Conservation (phyloP, 2,329 filamentous ascomycete genomes). For the Pseudogymnoascus sp. region DNA sequence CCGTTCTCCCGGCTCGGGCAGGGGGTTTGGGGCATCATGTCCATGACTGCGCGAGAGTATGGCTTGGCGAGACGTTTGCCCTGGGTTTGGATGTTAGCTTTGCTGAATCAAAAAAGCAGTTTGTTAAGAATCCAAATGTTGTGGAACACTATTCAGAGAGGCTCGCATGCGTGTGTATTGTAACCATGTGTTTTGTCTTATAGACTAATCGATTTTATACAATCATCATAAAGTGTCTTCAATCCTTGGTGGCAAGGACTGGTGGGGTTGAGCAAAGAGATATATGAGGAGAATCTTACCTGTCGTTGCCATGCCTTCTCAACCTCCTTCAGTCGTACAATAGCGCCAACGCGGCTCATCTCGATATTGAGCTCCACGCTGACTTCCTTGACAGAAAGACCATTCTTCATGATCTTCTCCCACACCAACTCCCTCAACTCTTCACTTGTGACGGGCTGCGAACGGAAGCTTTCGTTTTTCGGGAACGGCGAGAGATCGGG, state of each 20-base stretch:
- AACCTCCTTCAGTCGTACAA: conserved; percentile 61
- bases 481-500: conserved; percentile 48
- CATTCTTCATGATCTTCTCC: conserved; percentile 45
- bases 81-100: conserved; percentile 38
- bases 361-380: conserved; percentile 58
- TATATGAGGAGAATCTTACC: conserved; percentile 41
- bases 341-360: conserved; percentile 62
- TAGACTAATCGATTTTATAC: conserved; percentile 96
- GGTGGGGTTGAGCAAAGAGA: conserved; percentile 1
- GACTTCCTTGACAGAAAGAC: conserved; percentile 53
- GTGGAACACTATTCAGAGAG: conserved; percentile 54
- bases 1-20: conserved; percentile 38
- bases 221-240: conserved; percentile 52
- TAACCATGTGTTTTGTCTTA: conserved; percentile 92
- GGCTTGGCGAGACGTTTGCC: conserved; percentile 67
- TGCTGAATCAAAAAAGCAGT: conserved; percentile 18
- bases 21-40: conserved; percentile 71
- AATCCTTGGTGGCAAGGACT: conserved; percentile 14
- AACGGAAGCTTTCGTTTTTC: conserved; percentile 51
- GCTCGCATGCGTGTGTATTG: conserved; percentile 65
- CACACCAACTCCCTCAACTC: conserved; percentile 59
- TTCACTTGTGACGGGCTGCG: conserved; percentile 57
- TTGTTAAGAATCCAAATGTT: conserved; percentile 12
- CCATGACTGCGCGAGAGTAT: conserved; percentile 68
- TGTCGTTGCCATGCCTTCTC: conserved; percentile 58